These are phyloP conservation scores for Hypoxylon rubiginosum DNA, from an alignment of 2,329 filamentous ascomycete species.

Conservation along the genomic window DNA sequence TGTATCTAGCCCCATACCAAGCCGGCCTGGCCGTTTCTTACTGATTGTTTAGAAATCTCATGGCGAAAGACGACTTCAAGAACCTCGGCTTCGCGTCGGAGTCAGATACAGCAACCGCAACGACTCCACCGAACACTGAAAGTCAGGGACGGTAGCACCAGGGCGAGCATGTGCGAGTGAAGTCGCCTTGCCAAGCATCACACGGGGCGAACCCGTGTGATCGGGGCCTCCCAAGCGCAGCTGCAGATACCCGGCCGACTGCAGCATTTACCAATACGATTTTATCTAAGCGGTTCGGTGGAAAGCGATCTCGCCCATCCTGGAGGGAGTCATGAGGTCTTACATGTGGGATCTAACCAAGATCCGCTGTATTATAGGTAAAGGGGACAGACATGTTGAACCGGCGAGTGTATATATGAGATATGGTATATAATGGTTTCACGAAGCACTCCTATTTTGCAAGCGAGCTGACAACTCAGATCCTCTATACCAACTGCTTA, in stretches of 20 bases:
- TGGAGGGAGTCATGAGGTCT: background rate
- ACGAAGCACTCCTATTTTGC: background rate
- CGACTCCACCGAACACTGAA: constrained; percentile 39
- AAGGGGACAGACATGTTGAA: background rate
- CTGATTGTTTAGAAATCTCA: constrained; percentile 80
- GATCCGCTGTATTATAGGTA: background rate
- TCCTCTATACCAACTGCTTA: background rate
- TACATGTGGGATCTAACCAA: background rate
- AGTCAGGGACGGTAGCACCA: constrained; percentile 53
- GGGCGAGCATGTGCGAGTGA: constrained; percentile 48
- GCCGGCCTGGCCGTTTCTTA: constrained; percentile 9
- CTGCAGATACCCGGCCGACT: background rate
- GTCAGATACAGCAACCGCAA: constrained; percentile 47
- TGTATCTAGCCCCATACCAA: constrained; percentile 51
- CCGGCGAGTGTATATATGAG: constrained; percentile 9
- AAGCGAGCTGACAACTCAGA: background rate
- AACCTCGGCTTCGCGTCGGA: constrained; percentile 82
- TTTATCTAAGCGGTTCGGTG: background rate
- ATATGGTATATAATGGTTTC: constrained; percentile 9
- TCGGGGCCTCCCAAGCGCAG: background rate
- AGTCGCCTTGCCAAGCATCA: constrained; percentile 19
- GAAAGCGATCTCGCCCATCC: background rate
- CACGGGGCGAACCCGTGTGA: background rate
- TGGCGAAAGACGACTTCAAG: constrained; percentile 95
- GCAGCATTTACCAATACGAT: background rate